A percentile compares a stretch with the other conserved stretches of the same genome.
These are phyloP conservation scores for Cucumis hystrix DNA, from an alignment of 306 rosid species.

Conservation along the genomic window DNA sequence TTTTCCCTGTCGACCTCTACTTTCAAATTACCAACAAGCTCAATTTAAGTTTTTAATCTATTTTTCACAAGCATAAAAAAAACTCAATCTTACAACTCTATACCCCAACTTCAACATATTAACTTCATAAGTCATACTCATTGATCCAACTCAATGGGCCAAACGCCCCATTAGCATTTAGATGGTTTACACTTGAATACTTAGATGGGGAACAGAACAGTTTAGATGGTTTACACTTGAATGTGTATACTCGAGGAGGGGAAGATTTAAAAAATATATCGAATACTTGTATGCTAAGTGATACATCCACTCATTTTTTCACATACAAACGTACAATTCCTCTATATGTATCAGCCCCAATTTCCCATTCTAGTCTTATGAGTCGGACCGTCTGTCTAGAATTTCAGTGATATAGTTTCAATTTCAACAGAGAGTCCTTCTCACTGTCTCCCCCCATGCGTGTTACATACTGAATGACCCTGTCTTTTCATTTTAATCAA, in stretches of 20 bases:
- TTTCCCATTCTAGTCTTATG: not conserved
- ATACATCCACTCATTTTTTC: not conserved
- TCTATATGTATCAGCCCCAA: not conserved
- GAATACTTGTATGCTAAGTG: not conserved
- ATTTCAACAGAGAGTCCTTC: not conserved
- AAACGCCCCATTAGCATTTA: not conserved
- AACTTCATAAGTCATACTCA: too few species aligned
- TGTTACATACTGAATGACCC: not conserved
- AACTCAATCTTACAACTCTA: too few species aligned
- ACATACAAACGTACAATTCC: not conserved
- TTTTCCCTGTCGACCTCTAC: too few species aligned
- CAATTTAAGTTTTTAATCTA: too few species aligned
- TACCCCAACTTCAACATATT: too few species aligned
- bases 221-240: not conserved
- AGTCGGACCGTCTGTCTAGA: not conserved
- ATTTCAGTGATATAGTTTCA: not conserved
- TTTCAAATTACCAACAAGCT: too few species aligned
- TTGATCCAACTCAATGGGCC: too few species aligned
- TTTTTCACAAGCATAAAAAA: too few species aligned
- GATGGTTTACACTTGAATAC: not conserved
- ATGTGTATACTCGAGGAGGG: not conserved
- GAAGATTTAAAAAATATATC: not conserved
- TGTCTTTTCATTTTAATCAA: not conserved
- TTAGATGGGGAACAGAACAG: not conserved
- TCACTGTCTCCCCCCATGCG: not conserved